Evolutionary conservation across 2,329 filamentous ascomycete species (phyloP).

Genomic region (Curvularia sp.): DNA sequence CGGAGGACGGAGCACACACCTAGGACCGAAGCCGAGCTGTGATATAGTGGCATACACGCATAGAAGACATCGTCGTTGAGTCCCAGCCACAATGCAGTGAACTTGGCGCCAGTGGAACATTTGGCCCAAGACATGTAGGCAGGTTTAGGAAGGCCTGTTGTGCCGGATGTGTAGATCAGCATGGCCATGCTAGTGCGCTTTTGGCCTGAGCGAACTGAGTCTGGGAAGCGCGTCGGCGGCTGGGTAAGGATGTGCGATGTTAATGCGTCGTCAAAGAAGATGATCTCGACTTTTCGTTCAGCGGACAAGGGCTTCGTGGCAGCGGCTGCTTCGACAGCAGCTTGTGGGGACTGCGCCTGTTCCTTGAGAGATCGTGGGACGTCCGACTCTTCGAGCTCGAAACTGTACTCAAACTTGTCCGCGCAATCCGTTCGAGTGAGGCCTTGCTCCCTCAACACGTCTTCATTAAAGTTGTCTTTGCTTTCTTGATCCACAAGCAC

Average conservation of each 20-base stretch:
- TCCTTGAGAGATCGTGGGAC: conserved; percentile 30
- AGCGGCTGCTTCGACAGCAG: conserved; percentile 15
- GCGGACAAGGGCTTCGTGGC: conserved; percentile 20
- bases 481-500: conserved; percentile 66
- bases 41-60: conserved; percentile 52
- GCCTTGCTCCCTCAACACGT: conserved; percentile 41
- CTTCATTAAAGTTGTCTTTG: conserved; percentile 38
- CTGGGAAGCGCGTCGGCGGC: conserved; percentile 39
- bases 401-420: conserved; percentile 33
- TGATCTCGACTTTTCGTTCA: conserved; percentile 36
- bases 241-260: conserved; percentile 39
- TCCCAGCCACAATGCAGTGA: conserved; percentile 33
- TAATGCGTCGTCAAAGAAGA: conserved; percentile 43
- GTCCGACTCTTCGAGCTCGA: conserved; percentile 31
- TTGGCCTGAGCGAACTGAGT: conserved; percentile 37
- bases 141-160: conserved; percentile 49
- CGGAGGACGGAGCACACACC: conserved; percentile 39
- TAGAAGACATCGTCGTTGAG: conserved; percentile 45
- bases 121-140: conserved; percentile 44
- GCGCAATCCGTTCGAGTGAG: conserved; percentile 23
- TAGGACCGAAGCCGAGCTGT: conserved; percentile 42
- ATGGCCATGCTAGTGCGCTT: conserved; percentile 42
- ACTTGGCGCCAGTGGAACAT: conserved; percentile 28
- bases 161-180: conserved; percentile 52
- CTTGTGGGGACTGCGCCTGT: conserved; percentile 23